A percentile compares a stretch with the other conserved stretches of the same genome.
Conservation (phyloP, 2,329 filamentous ascomycete species). For the Onygena corvina region DNA sequence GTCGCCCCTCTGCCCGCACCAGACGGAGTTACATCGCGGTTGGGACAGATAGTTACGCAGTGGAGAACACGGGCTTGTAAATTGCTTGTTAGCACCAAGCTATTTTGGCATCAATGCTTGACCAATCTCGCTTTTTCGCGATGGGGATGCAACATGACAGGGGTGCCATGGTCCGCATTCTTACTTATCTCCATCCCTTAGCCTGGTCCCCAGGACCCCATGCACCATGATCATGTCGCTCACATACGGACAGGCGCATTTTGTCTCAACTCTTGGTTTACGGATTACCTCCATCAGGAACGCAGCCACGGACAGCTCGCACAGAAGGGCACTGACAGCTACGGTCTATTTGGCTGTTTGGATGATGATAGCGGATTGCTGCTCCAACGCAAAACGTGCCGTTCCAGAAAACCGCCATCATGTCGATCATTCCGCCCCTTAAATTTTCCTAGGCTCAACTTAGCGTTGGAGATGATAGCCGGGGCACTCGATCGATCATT, state of each 20-base stretch:
- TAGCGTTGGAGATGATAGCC: not conserved
- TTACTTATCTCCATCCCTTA: not conserved
- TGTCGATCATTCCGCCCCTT: not conserved
- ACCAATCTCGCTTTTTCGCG: conserved; percentile 2
- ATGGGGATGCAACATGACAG: conserved; percentile 2
- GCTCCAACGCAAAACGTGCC: not conserved
- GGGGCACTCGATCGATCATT: not conserved
- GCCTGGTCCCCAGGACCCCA: not conserved
- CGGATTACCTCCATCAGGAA: too few relatives aligned
- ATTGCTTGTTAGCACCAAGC: conserved; percentile 5
- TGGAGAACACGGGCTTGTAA: conserved; percentile 4
- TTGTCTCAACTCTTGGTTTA: too few relatives aligned
- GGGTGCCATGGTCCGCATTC: conserved; percentile 1
- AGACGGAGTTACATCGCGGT: not conserved
- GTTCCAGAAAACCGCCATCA: not conserved
- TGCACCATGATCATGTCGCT: not conserved
- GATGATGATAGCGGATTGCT: not conserved
- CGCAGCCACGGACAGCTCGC: too few relatives aligned
- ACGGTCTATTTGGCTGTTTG: too few relatives aligned
- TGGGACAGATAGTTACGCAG: not conserved
- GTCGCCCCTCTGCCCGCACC: too few relatives aligned
- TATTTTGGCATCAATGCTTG: conserved; percentile 3
- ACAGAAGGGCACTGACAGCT: too few relatives aligned
- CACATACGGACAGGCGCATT: not conserved
- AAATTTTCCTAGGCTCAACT: not conserved